Evolutionary conservation across 805 yeast species (phyloP), one percentile per base, ranked within the genome.

Genomic region (Ogataea saltuana): DNA sequence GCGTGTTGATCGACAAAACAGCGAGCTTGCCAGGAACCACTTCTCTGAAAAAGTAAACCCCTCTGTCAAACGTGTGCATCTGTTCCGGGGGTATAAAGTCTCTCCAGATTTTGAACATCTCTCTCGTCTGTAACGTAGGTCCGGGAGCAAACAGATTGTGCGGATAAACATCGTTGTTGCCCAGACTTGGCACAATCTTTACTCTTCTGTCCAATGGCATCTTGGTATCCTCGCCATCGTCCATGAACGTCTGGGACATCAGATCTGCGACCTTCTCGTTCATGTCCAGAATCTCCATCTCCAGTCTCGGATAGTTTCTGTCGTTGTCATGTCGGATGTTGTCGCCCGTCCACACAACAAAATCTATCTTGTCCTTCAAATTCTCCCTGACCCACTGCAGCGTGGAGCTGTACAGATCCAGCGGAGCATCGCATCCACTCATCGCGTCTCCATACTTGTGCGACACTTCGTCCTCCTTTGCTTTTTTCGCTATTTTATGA

Each of bases 321-420:
- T 87, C 96, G 55, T 83, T 85, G 61, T 87, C 95, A 61, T 87
- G 96, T 43, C 95, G 72, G 34, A 85, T 78, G 55, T 87, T 88
- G 64, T 88, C 96, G 23, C 96, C 96, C 0, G 96, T 87, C 96
- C 96, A 88, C 11, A 88, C 75, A 10, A 88, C 82, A 63, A 88
- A 88, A 61, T 88, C 96, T 37, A 88, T 81, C 51, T 87, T 80
- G 61, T 85, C 93, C 47, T 71, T 76, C 46, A 88, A 61, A 46
- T 86, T 80, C 10, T 70, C 68, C 16, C 71, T 62, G 2, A 88
- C 67, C 93, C 95, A 88, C 22, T 72, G 60, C 42, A 88, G 64
- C 0, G 95, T 86, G 13, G 71, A 71, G 8, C 79, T 68, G 63
- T 83, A 78, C 37, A 88, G 62, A 1, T 65, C 63, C 59, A 80